Conservation (phyloP, 2,329 filamentous ascomycete genomes). For the Bipolaris cookei region DNA sequence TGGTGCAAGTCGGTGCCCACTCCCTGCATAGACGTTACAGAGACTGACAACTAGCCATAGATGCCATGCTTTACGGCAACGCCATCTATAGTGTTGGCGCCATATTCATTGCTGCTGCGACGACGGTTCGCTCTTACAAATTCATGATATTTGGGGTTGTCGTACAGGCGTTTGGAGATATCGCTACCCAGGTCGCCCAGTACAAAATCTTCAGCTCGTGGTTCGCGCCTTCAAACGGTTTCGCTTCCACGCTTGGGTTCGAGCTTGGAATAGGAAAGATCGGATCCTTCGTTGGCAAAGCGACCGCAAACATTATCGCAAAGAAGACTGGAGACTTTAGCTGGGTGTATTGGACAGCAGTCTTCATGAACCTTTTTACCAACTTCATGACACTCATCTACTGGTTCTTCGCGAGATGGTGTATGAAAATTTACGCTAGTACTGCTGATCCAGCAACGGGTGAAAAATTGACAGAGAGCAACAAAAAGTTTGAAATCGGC, state of each 20-base stretch:
- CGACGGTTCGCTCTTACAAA: slow-evolving; percentile 62
- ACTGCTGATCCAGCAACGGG: slow-evolving; percentile 63
- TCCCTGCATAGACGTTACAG: neutral
- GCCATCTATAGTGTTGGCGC: slow-evolving; percentile 64
- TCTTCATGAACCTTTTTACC: slow-evolving; percentile 70
- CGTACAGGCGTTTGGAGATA: slow-evolving; percentile 65
- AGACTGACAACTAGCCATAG: slow-evolving; percentile 24
- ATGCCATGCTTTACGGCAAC: slow-evolving; percentile 67
- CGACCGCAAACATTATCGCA: slow-evolving; percentile 65
- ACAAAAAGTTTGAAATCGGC: slow-evolving; percentile 61
- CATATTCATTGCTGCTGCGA: slow-evolving; percentile 64
- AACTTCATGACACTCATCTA: slow-evolving; percentile 62
- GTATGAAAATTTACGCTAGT: slow-evolving; percentile 56
- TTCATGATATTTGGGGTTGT: slow-evolving; percentile 67
- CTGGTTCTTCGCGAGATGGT: slow-evolving; percentile 62
- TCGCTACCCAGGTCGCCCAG: slow-evolving; percentile 68
- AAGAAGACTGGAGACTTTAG: slow-evolving; percentile 65
- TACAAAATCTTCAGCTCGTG: slow-evolving; percentile 71
- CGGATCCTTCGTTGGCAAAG: slow-evolving; percentile 65
- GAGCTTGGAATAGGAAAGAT: slow-evolving; percentile 68
- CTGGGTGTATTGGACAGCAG: slow-evolving; percentile 67
- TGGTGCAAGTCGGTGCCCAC: slow-evolving; percentile 52
- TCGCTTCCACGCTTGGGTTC: slow-evolving; percentile 66
- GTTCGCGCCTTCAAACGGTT: slow-evolving; percentile 67
- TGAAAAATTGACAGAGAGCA: slow-evolving; percentile 65